Evolutionary conservation across 1,284 basidiomycete genomes (phyloP), one percentile per base, ranked within the genome.

Genomic region (Exobasidium cylindrosporum): DNA sequence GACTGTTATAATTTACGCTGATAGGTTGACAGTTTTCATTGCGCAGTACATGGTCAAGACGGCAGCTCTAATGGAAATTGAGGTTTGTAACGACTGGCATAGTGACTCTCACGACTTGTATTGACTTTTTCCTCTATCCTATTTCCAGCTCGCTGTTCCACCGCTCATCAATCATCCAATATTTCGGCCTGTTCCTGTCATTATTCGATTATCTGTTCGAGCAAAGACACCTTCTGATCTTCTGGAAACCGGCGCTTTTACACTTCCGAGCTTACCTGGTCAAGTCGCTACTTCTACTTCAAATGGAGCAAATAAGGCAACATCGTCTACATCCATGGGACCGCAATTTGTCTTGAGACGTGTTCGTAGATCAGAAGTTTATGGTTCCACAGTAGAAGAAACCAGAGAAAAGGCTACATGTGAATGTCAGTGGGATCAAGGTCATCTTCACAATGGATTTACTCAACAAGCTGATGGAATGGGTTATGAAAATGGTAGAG

Each of bases 381-480:
- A 7, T 40, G 35, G 35, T 10, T 40, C 35, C 10, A 7, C 35
- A 10, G 17, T 40, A 40, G 24, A 50, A 14, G 47, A 50, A 14
- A 7, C 29, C 7, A 50, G 29, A 31, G 47, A 50, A 26, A 31
- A 26, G 24, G 14, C 7, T 14, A 21, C 14, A 7, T 50, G 47
- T 21, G 14, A 26, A 7, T 7, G 7, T 31, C 47, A 31, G 14
- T 50, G 47, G 47, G 24, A 50, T 23, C 7, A 7, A 7, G 47
- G 29, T 7, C 29, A 50, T 50, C 7, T 31, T 31, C 7, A 50
- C 24, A 26, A 31, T 50, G 47, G 47, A 7, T 50, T 50, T 31
- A 50, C 47, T 10, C 47, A 50, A 31, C 23, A 31, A 50, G 23
- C 47, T 50, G 47, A 50, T 31, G 47, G 29, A 50, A 50, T 7